phyloP scores from a whole-genome alignment of 305 asterid species.

The Solanum hybrid region DNA sequence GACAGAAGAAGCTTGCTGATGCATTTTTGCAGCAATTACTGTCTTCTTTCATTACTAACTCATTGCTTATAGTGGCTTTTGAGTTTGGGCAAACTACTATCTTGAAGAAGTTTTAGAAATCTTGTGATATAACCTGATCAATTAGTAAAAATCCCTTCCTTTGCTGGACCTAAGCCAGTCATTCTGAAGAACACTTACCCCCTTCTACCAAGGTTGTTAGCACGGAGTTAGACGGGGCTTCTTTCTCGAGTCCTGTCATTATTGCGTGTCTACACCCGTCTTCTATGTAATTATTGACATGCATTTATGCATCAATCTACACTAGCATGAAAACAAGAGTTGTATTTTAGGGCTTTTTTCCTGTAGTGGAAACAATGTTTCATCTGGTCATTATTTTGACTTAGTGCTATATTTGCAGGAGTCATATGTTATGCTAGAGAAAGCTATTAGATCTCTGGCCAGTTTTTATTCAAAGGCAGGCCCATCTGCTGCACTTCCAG shows the following conservation, averaged over 20 bases:
- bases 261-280: not conserved
- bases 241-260: not conserved
- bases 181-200: not conserved
- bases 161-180: not conserved
- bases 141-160: not conserved
- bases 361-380: not conserved
- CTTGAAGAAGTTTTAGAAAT: not conserved
- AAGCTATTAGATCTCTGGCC: slow-evolving; percentile 72
- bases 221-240: not conserved
- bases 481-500: slow-evolving; percentile 74
- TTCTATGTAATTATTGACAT: not conserved
- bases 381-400: not conserved
- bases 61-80: not conserved
- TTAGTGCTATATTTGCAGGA: slow-evolving; percentile 37
- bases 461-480: slow-evolving; percentile 80
- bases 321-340: not conserved
- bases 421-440: slow-evolving; percentile 74
- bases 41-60: not conserved
- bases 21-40: not conserved
- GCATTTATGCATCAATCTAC: not conserved
- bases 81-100: not conserved
- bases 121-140: not conserved
- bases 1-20: not conserved
- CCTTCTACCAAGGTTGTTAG: not conserved
- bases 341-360: not conserved